phyloP scores from a whole-genome alignment of 2,329 filamentous ascomycete genomes.

The Zymoseptoria crescenta region DNA sequence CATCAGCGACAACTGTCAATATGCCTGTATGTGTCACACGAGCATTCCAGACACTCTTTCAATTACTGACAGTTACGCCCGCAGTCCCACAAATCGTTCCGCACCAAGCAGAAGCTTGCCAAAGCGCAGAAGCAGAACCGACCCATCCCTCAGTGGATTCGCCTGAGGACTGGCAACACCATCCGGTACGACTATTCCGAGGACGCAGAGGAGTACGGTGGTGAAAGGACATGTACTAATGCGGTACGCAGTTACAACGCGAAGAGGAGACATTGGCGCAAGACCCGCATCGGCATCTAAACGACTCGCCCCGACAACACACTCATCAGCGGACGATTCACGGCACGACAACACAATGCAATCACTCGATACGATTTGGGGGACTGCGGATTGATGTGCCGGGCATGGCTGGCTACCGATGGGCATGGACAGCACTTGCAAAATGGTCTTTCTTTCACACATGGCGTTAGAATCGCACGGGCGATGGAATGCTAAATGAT shows the following conservation, averaged over 20 bases:
- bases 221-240: neutral
- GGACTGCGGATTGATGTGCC: neutral
- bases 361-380: neutral
- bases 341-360: neutral
- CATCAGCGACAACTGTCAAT: constrained; percentile 21
- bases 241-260: constrained; percentile 79
- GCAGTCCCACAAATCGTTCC: constrained; percentile 99
- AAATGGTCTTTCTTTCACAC: neutral
- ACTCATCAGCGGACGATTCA: constrained; percentile 5
- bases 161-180: constrained; percentile 96
- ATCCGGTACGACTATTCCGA: constrained; percentile 69
- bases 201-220: neutral
- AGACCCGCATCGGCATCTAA: constrained; percentile 99
- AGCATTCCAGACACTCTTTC: neutral
- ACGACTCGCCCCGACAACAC: constrained; percentile 42
- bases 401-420: neutral
- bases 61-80: neutral
- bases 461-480: neutral
- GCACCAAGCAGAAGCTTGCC: constrained; percentile 99
- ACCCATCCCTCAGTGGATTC: constrained; percentile 99
- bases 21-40: constrained; percentile 26
- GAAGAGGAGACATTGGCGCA: constrained; percentile 99
- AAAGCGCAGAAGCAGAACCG: constrained; percentile 99
- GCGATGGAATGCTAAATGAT: neutral
- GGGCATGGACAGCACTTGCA: neutral